Percentiles rank a stretch among this genome's conserved stretches.
Conservation (phyloP, 306 rosid genomes). For the Biancaea sappan region DNA sequence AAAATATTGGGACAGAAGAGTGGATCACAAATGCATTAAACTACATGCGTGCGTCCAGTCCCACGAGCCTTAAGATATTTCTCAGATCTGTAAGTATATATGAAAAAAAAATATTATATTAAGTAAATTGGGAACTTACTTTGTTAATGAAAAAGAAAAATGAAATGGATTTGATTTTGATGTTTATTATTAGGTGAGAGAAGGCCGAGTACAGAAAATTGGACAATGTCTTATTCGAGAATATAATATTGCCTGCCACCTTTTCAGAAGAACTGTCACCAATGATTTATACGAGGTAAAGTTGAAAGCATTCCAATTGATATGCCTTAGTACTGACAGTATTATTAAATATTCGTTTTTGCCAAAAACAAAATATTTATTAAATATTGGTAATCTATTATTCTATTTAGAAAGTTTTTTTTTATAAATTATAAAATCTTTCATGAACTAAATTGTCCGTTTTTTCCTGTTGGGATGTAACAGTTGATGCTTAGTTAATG, state of each 20-base stretch:
- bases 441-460: too few species aligned
- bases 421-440: too few species aligned
- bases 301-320: too few species aligned
- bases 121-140: neutral
- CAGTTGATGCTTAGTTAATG: too few species aligned
- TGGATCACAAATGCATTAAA: conserved; percentile 26
- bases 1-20: conserved; percentile 28
- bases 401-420: too few species aligned
- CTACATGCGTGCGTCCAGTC: conserved; percentile 26
- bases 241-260: conserved; percentile 15
- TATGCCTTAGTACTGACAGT: too few species aligned
- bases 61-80: conserved; percentile 23
- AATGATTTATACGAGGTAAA: conserved; percentile 27
- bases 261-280: neutral
- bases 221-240: conserved; percentile 25
- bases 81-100: conserved; percentile 27
- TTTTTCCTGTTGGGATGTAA: too few species aligned
- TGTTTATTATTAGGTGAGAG: conserved; percentile 1
- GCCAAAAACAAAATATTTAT: too few species aligned
- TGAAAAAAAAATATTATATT: neutral
- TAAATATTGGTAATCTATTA: too few species aligned
- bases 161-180: neutral
- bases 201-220: conserved; percentile 12
- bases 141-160: too few species aligned
- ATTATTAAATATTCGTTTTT: too few species aligned